Evolutionary conservation across 2,329 filamentous ascomycete species (phyloP).

Genomic region (Corynespora cassiicola): DNA sequence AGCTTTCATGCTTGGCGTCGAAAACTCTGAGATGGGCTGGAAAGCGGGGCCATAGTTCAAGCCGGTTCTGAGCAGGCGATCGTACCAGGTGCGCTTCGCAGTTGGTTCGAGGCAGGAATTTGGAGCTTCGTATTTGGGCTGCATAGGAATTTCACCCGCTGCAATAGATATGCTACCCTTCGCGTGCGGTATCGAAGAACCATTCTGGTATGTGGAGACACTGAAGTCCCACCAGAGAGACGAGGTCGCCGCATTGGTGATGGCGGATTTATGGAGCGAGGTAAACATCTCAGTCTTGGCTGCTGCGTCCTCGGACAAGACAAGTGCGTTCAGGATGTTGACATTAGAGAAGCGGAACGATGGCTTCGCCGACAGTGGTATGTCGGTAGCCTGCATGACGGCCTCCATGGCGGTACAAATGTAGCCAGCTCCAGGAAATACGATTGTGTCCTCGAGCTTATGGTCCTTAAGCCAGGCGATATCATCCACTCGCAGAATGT

Average conservation of each 20-base stretch:
- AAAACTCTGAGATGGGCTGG: conserved; percentile 5
- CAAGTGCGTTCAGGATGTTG: conserved; percentile 8
- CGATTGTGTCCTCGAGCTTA: conserved; percentile 27
- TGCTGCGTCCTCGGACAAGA: conserved; percentile 2
- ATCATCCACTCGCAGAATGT: conserved; percentile 36
- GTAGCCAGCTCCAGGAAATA: conserved; percentile 45
- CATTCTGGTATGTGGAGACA: conserved; percentile 14
- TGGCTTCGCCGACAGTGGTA: background rate
- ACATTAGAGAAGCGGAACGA: conserved; percentile 3
- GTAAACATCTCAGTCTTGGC: conserved; percentile 8
- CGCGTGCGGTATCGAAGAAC: conserved; percentile 16
- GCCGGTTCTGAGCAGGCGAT: conserved; percentile 1
- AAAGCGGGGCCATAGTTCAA: conserved; percentile 7
- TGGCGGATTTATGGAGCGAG: conserved; percentile 3
- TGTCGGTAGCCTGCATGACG: conserved; percentile 8
- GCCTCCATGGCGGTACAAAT: conserved; percentile 42
- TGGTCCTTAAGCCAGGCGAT: conserved; percentile 47
- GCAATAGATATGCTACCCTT: conserved; percentile 9
- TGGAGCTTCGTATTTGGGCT: background rate
- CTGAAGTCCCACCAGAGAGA: conserved; percentile 24
- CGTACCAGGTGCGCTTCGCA: conserved; percentile 7
- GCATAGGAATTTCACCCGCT: background rate
- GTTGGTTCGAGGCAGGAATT: conserved; percentile 1
- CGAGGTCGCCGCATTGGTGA: conserved; percentile 6
- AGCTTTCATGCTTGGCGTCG: background rate